A percentile compares a stretch with the other conserved stretches of the same genome.
phyloP scores from a whole-genome alignment of 805 yeast genomes.

The Isabelozyma heimii region DNA sequence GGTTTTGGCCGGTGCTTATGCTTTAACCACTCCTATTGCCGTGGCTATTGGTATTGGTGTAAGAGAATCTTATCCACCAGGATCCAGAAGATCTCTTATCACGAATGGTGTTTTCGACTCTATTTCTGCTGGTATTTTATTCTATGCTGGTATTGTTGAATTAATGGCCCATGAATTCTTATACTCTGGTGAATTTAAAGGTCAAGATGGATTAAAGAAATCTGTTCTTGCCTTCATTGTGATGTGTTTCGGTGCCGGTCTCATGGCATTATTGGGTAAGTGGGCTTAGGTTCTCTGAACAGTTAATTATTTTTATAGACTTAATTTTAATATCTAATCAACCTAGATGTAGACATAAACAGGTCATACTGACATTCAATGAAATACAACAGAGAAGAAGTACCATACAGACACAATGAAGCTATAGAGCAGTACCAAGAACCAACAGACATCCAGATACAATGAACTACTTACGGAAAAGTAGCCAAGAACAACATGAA shows the following conservation, averaged over 20 bases:
- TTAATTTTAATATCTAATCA: too few relatives aligned
- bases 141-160: constrained; percentile 77
- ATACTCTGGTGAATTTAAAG: constrained; percentile 60
- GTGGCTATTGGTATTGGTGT: constrained; percentile 79
- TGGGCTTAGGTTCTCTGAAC: constrained; percentile 50
- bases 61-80: constrained; percentile 58
- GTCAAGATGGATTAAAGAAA: constrained; percentile 49
- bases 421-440: too few relatives aligned
- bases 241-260: constrained; percentile 66
- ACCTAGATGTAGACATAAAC: too few relatives aligned
- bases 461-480: too few relatives aligned
- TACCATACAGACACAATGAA: too few relatives aligned
- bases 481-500: too few relatives aligned
- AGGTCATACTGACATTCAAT: too few relatives aligned
- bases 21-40: constrained; percentile 69
- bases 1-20: constrained; percentile 49
- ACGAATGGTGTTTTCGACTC: constrained; percentile 74
- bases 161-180: constrained; percentile 76
- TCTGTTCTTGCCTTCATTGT: constrained; percentile 51
- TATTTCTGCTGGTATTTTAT: constrained; percentile 72
- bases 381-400: too few relatives aligned
- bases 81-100: constrained; percentile 55
- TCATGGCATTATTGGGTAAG: constrained; percentile 74
- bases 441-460: too few relatives aligned
- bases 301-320: too few relatives aligned